Evolutionary conservation across 208 protist genomes (phyloP).

Genomic region (Crithidia expoeki): DNA sequence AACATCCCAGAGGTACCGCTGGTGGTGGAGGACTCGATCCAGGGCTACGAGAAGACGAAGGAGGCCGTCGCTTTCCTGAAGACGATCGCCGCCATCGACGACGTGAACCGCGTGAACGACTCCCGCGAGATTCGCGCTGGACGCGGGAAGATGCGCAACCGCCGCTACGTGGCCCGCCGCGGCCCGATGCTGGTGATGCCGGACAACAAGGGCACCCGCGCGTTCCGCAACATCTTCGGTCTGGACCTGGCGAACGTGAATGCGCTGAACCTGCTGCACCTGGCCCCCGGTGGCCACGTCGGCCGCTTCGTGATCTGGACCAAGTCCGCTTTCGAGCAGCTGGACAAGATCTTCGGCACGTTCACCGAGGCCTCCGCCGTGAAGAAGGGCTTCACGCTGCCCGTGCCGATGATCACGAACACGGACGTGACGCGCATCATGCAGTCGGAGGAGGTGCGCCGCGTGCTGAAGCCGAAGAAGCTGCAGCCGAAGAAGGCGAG

Average conservation of each 20-base stretch:
- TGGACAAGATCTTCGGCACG: conserved; percentile 98
- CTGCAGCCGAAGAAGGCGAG: conserved; percentile 51
- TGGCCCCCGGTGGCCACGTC: conserved; percentile 99
- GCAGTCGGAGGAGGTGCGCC: conserved; percentile 83
- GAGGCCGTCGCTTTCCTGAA: conserved; percentile 95
- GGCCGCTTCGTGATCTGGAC: conserved; percentile 99
- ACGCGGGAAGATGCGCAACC: conserved; percentile 97
- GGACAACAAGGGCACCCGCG: conserved; percentile 86
- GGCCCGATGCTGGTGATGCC: conserved; percentile 98
- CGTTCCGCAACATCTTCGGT: conserved; percentile 97
- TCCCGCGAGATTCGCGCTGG: conserved; percentile 93
- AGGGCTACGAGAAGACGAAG: conserved; percentile 96
- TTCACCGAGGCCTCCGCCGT: conserved; percentile 70
- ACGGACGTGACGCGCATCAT: conserved; percentile 85
- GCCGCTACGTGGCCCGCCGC: conserved; percentile 92
- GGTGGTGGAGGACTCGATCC: conserved; percentile 93
- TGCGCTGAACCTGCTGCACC: conserved; percentile 97
- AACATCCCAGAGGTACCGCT: conserved; percentile 96
- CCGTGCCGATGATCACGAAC: conserved; percentile 68
- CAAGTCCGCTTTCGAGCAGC: conserved; percentile 96
- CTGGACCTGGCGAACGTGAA: conserved; percentile 95
- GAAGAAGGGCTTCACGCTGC: conserved; percentile 91
- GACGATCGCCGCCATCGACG: conserved; percentile 91
- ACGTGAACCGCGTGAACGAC: conserved; percentile 95
- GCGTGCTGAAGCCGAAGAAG: conserved; percentile 79